Base-by-base conservation (phyloP, 2,329 filamentous ascomycete species). In the Aaosphaeria arxii region DNA sequence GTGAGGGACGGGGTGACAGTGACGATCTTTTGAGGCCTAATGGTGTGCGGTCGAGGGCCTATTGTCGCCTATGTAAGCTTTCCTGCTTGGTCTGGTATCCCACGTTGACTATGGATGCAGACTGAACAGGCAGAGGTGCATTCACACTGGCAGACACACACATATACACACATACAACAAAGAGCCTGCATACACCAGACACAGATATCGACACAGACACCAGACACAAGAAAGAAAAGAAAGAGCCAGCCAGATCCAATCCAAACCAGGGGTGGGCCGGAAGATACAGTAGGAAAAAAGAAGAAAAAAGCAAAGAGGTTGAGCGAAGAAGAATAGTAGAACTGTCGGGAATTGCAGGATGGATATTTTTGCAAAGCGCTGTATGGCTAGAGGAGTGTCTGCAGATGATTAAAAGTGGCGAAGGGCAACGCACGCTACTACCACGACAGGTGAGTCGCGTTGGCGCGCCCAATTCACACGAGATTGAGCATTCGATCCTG, bases 391-490 rank as follows among this genome's bases (percentile, higher is more conserved):
- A 24, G 17, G 60, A 57, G 55, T 51, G 54, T 54, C 55, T 63
- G 56, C 17, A 24, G 57, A 62, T 63, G 61, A 67, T 67, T 62
- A 70, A 69, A 68, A 68, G 66, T 68, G 66, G 66, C 66, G 62
- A 70, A 61, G 59, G 57, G 35, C 53, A 63, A 49, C 45, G 52
- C 50, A 58, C 64, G 58, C 63, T 67, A 66, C 58, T 54, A 55
- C 60, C 53, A 44, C 57, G 57, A 59, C 44, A 51, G 62, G 59
- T 50, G 49, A 56, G 54, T 49, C 46, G 55, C 52, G 55, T 55
- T 59, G 49, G 55, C 51, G 56, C 55, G 54, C 56, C 61, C 55
- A 56, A 57, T 55, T 56, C 62, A 62, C 52, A 49, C 49, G 55
- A 63, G 56, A 59, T 56, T 53, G 63, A 59, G 52, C 57, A 61